phyloP scores from a whole-genome alignment of 805 yeast species.

The Saccharomycopsis javanensis region DNA sequence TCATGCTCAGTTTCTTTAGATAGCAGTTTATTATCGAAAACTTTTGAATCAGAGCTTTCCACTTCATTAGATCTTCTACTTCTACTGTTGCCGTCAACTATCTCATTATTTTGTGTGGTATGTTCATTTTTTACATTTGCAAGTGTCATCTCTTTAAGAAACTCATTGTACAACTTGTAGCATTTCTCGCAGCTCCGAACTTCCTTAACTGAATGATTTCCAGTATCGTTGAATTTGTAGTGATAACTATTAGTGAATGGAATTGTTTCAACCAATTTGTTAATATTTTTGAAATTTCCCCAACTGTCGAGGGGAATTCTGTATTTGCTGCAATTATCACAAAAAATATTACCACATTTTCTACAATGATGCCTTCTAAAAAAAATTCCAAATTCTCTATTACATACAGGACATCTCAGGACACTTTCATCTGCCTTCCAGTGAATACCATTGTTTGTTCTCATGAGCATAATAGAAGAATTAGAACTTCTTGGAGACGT shows the following conservation, averaged over 20 bases:
- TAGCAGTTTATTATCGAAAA: background rate
- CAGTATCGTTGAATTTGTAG: background rate
- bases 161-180: background rate
- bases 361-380: slow-evolving; percentile 33
- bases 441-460: slow-evolving; percentile 1
- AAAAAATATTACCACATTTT: slow-evolving; percentile 33
- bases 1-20: background rate
- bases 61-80: background rate
- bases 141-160: background rate
- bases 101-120: background rate
- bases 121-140: background rate
- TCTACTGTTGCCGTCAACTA: background rate
- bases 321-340: slow-evolving; percentile 30
- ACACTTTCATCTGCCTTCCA: slow-evolving; percentile 16
- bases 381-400: slow-evolving; percentile 12
- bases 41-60: background rate
- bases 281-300: slow-evolving; percentile 25
- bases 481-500: slow-evolving; percentile 1
- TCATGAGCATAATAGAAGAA: background rate
- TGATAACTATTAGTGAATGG: background rate
- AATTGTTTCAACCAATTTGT: background rate
- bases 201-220: background rate
- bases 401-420: slow-evolving; percentile 7
- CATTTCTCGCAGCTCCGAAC: background rate
- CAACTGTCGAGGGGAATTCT: slow-evolving; percentile 28